Evolutionary conservation across 2,329 filamentous ascomycete species (phyloP).

Genomic region (Macrophomina pseudophaseolina): DNA sequence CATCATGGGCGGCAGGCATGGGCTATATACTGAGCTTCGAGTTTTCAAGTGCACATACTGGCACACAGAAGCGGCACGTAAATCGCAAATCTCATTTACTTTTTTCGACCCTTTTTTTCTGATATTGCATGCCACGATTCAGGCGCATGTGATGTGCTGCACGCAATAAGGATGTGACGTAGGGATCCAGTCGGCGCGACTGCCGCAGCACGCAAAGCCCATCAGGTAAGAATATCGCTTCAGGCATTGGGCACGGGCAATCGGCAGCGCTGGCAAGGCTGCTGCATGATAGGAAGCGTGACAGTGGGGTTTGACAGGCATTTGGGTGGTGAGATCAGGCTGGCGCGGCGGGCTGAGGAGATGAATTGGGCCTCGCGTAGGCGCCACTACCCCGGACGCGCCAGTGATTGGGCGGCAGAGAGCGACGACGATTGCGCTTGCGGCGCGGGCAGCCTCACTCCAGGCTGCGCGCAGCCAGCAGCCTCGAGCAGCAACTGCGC

Average conservation of each 20-base stretch:
- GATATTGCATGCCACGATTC: neutral
- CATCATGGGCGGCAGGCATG: conserved; percentile 7
- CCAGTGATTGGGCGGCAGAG: conserved; percentile 2
- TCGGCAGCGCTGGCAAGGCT: neutral
- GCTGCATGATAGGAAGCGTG: neutral
- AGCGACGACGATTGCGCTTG: neutral
- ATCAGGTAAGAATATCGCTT: neutral
- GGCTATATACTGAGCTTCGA: conserved; percentile 19
- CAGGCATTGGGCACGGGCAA: conserved; percentile 4
- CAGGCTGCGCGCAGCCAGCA: neutral
- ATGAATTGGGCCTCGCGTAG: neutral
- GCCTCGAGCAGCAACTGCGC: neutral
- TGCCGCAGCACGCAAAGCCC: neutral
- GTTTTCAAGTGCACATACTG: conserved; percentile 6
- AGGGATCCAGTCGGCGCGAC: neutral
- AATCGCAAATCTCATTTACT: conserved; percentile 5
- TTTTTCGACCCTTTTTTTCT: neutral
- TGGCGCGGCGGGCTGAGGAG: neutral
- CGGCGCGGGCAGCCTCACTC: neutral
- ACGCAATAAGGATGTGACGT: neutral
- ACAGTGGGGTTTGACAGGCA: neutral
- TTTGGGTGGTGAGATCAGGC: conserved; percentile 13
- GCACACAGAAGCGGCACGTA: conserved; percentile 13
- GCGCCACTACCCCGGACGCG: conserved; percentile 6
- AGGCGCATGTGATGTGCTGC: neutral